phyloP scores from a whole-genome alignment of 768 basidiomycete species.

The Erythrobasidium yunnanense region DNA sequence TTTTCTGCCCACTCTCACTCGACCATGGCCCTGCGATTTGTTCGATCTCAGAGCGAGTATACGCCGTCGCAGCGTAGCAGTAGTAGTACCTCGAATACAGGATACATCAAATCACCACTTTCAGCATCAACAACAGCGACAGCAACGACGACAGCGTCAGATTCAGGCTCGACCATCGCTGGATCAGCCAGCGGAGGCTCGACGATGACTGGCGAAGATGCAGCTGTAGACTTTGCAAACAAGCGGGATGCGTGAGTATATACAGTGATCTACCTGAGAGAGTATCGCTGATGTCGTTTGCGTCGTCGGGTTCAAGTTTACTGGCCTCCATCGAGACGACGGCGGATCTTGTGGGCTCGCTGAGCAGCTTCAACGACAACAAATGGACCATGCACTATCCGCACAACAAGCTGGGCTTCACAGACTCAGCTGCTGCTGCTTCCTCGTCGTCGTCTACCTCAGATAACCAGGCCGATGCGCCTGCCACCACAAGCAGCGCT shows the following conservation, averaged over 20 bases:
- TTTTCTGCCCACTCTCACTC: too few relatives aligned
- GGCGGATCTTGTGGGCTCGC: slow-evolving; percentile 55
- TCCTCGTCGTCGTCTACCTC: slow-evolving; percentile 52
- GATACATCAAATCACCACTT: background rate
- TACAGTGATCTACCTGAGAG: background rate
- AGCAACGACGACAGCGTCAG: slow-evolving; percentile 1
- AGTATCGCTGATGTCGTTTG: background rate
- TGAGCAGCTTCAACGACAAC: slow-evolving; percentile 69
- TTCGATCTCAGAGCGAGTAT: too few relatives aligned
- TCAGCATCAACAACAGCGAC: slow-evolving; percentile 6
- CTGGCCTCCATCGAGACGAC: slow-evolving; percentile 66
- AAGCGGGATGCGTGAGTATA: slow-evolving; percentile 28
- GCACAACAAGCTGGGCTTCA: slow-evolving; percentile 41
- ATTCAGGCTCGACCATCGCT: background rate
- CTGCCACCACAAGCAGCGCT: background rate
- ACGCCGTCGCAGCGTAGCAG: too few relatives aligned
- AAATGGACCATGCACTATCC: slow-evolving; percentile 87
- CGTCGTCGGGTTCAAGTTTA: slow-evolving; percentile 46
- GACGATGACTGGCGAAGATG: background rate
- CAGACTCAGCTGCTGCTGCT: slow-evolving; percentile 41
- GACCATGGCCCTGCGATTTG: too few relatives aligned
- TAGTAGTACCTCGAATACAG: background rate
- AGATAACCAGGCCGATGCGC: background rate
- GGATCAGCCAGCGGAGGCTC: background rate
- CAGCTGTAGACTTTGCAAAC: slow-evolving; percentile 24